A percentile compares a stretch with the other conserved stretches of the same genome.
These are phyloP conservation scores for Lignosus rhinocerotis DNA, from an alignment of 1,284 basidiomycete genomes.

Conservation along the genomic window DNA sequence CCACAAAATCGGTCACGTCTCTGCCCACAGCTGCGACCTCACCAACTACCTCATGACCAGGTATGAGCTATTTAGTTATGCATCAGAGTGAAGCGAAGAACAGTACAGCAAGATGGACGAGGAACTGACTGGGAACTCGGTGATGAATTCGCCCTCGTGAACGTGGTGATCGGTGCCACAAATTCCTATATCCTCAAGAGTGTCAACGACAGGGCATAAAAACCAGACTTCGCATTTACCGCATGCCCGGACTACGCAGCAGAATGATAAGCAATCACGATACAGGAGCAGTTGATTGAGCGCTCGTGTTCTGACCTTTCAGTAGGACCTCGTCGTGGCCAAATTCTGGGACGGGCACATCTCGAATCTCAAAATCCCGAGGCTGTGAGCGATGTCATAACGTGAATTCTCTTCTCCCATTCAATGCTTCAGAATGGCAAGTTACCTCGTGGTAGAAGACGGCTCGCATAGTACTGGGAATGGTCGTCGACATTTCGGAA, in stretches of 20 bases:
- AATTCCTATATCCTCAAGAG: constrained; percentile 5
- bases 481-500: neutral
- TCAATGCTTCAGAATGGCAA: neutral
- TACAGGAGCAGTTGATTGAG: neutral
- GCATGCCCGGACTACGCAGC: constrained; percentile 17
- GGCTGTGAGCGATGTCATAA: constrained; percentile 41
- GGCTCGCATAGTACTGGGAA: constrained; percentile 47
- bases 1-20: constrained; percentile 64
- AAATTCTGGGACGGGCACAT: constrained; percentile 62
- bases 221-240: constrained; percentile 8
- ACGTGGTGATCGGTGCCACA: constrained; percentile 55
- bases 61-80: constrained; percentile 55
- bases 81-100: constrained; percentile 1
- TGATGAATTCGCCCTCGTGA: constrained; percentile 62
- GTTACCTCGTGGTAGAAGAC: constrained; percentile 52
- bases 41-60: constrained; percentile 83
- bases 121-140: constrained; percentile 45
- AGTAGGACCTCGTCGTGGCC: constrained; percentile 68
- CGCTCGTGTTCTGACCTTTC: constrained; percentile 48
- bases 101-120: neutral
- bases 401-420: neutral
- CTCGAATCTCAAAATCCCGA: constrained; percentile 60
- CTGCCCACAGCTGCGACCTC: constrained; percentile 67
- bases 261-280: neutral
- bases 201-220: too few species aligned